Evolutionary conservation across 345 rosid species (phyloP).

Genomic region (rapeseed (Brassica napus)): DNA sequence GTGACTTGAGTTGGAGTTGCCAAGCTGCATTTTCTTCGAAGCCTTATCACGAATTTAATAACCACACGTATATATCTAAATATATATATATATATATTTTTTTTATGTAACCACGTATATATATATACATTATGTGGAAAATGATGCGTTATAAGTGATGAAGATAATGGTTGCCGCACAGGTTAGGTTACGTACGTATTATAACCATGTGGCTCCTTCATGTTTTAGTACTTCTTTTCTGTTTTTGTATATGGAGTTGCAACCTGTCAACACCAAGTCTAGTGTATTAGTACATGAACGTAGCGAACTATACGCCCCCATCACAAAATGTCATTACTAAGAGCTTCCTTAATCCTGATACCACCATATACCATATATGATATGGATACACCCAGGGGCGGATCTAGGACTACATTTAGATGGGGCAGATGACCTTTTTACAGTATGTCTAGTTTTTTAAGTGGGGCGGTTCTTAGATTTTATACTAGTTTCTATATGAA

Average conservation of each 20-base stretch:
- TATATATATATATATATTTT: no score
- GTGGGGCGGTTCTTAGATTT: no score
- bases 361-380: background rate
- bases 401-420: no score
- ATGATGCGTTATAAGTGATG: background rate
- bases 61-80: no score
- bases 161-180: background rate
- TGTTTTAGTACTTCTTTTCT: background rate
- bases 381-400: no score
- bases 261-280: background rate
- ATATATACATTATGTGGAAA: background rate
- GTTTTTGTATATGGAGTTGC: background rate
- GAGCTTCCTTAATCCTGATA: no score
- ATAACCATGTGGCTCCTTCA: background rate
- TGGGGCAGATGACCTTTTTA: no score
- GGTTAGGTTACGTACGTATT: background rate
- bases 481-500: no score
- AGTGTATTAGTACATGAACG: background rate
- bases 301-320: background rate
- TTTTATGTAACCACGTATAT: background rate
- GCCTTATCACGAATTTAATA: background rate
- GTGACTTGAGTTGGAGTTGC: background rate
- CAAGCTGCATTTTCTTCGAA: background rate
- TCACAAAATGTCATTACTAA: background rate
- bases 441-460: no score